Conservation (phyloP, 2,329 filamentous ascomycete genomes). For the Fusarium sp. region DNA sequence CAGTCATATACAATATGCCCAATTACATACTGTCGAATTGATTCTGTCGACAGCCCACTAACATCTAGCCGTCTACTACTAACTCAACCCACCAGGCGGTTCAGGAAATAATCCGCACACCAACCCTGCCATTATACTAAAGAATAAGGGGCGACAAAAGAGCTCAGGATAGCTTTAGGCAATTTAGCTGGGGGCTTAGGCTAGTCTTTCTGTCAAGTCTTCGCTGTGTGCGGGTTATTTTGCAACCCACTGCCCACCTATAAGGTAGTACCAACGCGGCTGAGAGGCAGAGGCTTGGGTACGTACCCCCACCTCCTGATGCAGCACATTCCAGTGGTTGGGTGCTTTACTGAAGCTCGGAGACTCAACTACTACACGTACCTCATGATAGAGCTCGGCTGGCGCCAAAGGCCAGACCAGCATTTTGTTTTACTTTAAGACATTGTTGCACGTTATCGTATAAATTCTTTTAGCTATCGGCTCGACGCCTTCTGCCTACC, state of each 20-base stretch:
- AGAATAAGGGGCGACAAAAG: too few relatives aligned
- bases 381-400: slow-evolving; percentile 32
- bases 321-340: slow-evolving; percentile 20
- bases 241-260: too few relatives aligned
- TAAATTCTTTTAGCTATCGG: not conserved
- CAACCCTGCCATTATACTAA: too few relatives aligned
- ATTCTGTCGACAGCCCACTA: not conserved
- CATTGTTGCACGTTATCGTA: slow-evolving; percentile 8
- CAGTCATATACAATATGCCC: not conserved
- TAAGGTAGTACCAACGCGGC: slow-evolving; percentile 5
- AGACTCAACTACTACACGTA: slow-evolving; percentile 32
- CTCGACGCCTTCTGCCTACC: not conserved
- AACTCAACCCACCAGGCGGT: not conserved
- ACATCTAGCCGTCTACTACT: not conserved
- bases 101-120: too few relatives aligned
- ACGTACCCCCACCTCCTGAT: slow-evolving; percentile 44
- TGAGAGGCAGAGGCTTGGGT: slow-evolving; percentile 39
- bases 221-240: too few relatives aligned
- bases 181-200: too few relatives aligned
- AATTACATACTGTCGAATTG: not conserved
- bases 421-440: slow-evolving; percentile 12
- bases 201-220: too few relatives aligned
- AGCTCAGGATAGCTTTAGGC: too few relatives aligned
- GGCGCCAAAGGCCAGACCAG: slow-evolving; percentile 36
- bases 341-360: slow-evolving; percentile 16